Base-by-base conservation (phyloP, 2,329 filamentous ascomycete species). In the Beauveria sp. region DNA sequence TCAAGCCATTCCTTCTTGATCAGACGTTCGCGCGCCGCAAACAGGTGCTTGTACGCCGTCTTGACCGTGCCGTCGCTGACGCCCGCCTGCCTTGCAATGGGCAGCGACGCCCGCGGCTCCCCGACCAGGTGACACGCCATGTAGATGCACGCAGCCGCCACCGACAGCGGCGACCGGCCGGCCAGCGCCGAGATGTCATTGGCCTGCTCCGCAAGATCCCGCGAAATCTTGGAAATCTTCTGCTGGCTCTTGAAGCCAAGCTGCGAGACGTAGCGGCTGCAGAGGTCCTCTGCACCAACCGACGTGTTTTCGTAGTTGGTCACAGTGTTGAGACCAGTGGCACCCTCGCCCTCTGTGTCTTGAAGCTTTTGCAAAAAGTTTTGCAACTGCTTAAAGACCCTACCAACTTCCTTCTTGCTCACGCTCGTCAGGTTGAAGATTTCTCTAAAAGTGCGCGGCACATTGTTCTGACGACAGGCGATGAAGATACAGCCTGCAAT, bases 401-500 rank as follows among this genome's bases (percentile, higher is more conserved):
- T 83, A 24, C 95, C 95, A 65, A 99, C 96, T 72, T 99, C 96
- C 78, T 98, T 98, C 80, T 98, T 97, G 64, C 89, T 88, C 31
- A 99, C 93, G 67, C 90, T 91, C 9, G 95, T 99, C 73, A 98
- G 81, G 64, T 91, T 88, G 77, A 90, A 96, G 69, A 99, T 95
- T 74, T 99, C 96, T 54, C 90, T 87, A 78, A 99, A 99, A 3
- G 92, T 96, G 66, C 95, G 89, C 5, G 90, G 88, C 34, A 93
- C 88, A 64, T 87, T 85, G 71, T 91, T 89, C 75, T 97, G 91
- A 50, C 95, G 91, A 74, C 93, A 98, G 46, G 95, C 92, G 69
- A 99, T 93, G 80, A 99, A 98, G 75, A 99, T 95, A 76, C 93
- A 97, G 7, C 93, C 92, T 5, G 95, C 95, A 67, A 98, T 93